Evolutionary conservation across 345 rosid species (phyloP).

Genomic region (Camelina sativa): DNA sequence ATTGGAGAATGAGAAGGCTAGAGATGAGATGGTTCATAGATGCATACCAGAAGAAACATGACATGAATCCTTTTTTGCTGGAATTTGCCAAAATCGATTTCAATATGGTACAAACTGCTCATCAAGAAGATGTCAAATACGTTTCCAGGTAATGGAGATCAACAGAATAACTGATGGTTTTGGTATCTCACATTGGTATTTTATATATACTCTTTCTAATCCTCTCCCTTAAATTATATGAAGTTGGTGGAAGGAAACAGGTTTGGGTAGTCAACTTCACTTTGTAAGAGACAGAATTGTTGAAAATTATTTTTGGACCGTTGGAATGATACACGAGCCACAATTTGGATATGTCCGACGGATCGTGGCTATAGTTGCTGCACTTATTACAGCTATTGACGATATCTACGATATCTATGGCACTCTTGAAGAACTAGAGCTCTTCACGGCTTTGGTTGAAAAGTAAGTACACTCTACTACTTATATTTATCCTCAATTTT

Average conservation of each 20-base stretch:
- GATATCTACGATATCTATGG: slow-evolving; percentile 50
- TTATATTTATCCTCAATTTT: too few species aligned
- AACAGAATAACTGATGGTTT: neutral
- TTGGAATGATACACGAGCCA: slow-evolving; percentile 48
- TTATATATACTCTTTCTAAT: too few species aligned
- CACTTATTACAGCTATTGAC: slow-evolving; percentile 37
- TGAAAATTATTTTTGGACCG: slow-evolving; percentile 48
- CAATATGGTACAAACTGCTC: slow-evolving; percentile 39
- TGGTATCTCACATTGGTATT: neutral
- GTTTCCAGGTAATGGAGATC: slow-evolving; percentile 26
- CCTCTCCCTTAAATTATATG: neutral
- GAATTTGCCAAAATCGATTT: slow-evolving; percentile 45
- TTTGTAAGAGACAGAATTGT: slow-evolving; percentile 47
- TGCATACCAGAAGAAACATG: slow-evolving; percentile 27
- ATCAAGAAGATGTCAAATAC: slow-evolving; percentile 46
- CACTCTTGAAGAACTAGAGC: slow-evolving; percentile 49
- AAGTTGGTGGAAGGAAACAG: slow-evolving; percentile 51
- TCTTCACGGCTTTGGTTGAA: slow-evolving; percentile 43
- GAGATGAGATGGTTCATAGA: slow-evolving; percentile 45
- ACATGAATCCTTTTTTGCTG: slow-evolving; percentile 22
- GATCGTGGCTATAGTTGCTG: slow-evolving; percentile 27
- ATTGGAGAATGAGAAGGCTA: slow-evolving; percentile 35
- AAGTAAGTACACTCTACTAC: slow-evolving; percentile 24
- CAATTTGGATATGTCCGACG: slow-evolving; percentile 24
- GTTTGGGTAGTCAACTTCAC: slow-evolving; percentile 38